phyloP scores from a whole-genome alignment of 202 grass and related monocot genomes.

The Schoenoplectus triqueter region DNA sequence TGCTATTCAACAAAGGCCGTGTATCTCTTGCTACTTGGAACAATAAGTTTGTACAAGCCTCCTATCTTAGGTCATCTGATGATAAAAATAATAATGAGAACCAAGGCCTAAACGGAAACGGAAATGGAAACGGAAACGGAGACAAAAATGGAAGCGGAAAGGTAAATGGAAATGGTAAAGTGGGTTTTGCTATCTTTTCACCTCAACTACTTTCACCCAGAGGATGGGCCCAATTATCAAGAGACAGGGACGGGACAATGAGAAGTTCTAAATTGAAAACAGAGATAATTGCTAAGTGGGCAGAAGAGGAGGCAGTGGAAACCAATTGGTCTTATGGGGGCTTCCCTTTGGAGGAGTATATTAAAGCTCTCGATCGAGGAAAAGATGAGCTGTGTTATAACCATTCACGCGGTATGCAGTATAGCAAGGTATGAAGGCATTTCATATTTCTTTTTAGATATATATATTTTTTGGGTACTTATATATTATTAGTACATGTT shows the following conservation, averaged over 20 bases:
- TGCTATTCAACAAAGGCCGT: conserved; percentile 83
- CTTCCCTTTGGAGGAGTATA: conserved; percentile 96
- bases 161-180: conserved; percentile 42
- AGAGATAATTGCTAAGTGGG: conserved; percentile 71
- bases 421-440: conserved; percentile 66
- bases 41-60: conserved; percentile 39
- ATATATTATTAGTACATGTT: not conserved
- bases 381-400: conserved; percentile 98
- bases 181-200: conserved; percentile 83
- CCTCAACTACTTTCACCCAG: conserved; percentile 62
- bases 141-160: not conserved
- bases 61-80: conserved; percentile 47
- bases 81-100: not conserved
- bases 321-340: conserved; percentile 88
- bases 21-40: conserved; percentile 76
- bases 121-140: conserved; percentile 1
- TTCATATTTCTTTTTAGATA: not conserved
- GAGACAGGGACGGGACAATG: conserved; percentile 49
- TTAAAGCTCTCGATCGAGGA: conserved; percentile 89
- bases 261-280: conserved; percentile 48
- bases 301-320: conserved; percentile 64
- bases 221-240: conserved; percentile 65
- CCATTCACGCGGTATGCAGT: conserved; percentile 95
- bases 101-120: not conserved
- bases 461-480: not conserved